phyloP scores from a whole-genome alignment of 495 filamentous ascomycete genomes.

The Diplogelasinospora grovesii region DNA sequence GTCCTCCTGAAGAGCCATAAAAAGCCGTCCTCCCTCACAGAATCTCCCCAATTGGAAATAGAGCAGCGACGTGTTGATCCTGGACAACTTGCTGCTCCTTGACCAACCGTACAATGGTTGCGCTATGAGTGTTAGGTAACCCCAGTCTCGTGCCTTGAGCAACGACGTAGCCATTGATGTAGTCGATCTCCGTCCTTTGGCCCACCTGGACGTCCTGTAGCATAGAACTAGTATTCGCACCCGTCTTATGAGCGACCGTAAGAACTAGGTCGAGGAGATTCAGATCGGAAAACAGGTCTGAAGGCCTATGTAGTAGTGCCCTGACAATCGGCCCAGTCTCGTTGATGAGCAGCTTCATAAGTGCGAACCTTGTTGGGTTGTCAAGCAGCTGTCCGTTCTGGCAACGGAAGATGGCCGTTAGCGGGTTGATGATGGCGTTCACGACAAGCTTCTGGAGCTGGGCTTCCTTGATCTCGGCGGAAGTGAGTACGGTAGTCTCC shows the following conservation, averaged over 20 bases:
- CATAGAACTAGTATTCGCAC: slow-evolving; percentile 71
- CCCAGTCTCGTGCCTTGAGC: slow-evolving; percentile 33
- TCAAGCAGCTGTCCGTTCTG: slow-evolving; percentile 67
- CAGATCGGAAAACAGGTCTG: slow-evolving; percentile 20
- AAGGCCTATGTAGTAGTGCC: slow-evolving; percentile 39
- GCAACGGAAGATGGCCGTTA: slow-evolving; percentile 67
- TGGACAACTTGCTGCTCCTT: no score
- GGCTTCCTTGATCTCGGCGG: slow-evolving; percentile 32
- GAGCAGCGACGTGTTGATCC: no score
- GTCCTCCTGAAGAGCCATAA: no score
- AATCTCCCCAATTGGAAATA: no score
- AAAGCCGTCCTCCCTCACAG: no score
- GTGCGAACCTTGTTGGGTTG: slow-evolving; percentile 49
- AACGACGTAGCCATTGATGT: slow-evolving; percentile 74
- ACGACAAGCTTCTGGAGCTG: slow-evolving; percentile 58
- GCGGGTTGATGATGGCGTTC: slow-evolving; percentile 73
- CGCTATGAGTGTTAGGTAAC: no score
- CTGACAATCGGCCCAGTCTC: slow-evolving; percentile 57
- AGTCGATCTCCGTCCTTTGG: slow-evolving; percentile 64
- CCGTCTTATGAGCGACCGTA: slow-evolving; percentile 52
- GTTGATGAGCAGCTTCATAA: slow-evolving; percentile 48
- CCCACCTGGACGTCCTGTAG: slow-evolving; percentile 60
- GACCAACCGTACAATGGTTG: no score
- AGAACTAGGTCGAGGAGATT: slow-evolving; percentile 19
- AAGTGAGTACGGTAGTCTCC: slow-evolving; percentile 15